Conservation (phyloP, 1,139 yeast species). For the Taphrina populina region DNA sequence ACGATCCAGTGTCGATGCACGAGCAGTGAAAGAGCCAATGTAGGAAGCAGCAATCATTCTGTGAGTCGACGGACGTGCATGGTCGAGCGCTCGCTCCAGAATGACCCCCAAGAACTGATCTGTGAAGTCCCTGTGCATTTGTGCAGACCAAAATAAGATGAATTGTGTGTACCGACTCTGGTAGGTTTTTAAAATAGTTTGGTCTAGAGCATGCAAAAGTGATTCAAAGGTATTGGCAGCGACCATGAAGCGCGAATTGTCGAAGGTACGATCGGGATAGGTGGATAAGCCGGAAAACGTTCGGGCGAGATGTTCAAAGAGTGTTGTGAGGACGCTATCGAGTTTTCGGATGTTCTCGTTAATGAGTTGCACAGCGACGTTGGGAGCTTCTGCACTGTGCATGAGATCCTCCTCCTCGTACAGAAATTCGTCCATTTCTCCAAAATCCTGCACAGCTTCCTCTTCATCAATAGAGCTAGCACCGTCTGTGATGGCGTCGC, state of each 20-base stretch:
- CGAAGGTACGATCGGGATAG: background rate
- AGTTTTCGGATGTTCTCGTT: conserved; percentile 35
- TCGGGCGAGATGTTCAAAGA: conserved; percentile 35
- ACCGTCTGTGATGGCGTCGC: conserved; percentile 15
- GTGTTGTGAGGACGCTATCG: conserved; percentile 32
- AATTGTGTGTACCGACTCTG: conserved; percentile 88
- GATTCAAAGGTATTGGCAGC: conserved; percentile 32
- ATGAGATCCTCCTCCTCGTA: conserved; percentile 30
- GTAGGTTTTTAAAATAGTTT: conserved; percentile 72
- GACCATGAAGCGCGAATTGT: background rate
- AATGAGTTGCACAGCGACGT: conserved; percentile 27
- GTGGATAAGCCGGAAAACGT: conserved; percentile 23
- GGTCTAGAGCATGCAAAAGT: conserved; percentile 35
- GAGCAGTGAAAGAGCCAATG: conserved; percentile 82
- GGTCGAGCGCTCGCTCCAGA: conserved; percentile 75
- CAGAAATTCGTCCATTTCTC: conserved; percentile 9
- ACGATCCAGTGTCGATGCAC: conserved; percentile 72
- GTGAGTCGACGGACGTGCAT: conserved; percentile 66
- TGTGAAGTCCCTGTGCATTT: conserved; percentile 74
- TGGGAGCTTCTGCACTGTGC: conserved; percentile 6
- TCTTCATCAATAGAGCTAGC: conserved; percentile 3
- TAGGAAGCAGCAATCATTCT: conserved; percentile 89
- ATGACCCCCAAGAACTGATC: conserved; percentile 81
- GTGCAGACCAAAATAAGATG: conserved; percentile 75
- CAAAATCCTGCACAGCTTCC: background rate